These are phyloP conservation scores for Triticum dicoccoides DNA, from an alignment of 176 grass and related monocot species.

Conservation along the genomic window DNA sequence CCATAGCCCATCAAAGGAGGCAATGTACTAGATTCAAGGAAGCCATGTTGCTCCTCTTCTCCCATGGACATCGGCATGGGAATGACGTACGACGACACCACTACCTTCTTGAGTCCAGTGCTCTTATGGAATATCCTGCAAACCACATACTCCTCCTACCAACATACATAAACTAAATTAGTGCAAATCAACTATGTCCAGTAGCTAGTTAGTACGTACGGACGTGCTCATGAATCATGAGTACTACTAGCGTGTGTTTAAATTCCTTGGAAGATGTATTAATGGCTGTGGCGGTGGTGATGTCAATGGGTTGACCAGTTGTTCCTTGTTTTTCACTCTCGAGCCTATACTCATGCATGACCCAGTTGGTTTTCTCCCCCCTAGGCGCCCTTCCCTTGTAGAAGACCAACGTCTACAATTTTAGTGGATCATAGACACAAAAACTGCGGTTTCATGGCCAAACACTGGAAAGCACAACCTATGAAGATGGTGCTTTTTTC, in stretches of 20 bases:
- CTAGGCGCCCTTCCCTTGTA: constrained; percentile 48
- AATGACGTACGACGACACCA: background rate
- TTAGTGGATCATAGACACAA: too few relatives aligned
- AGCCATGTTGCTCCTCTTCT: background rate
- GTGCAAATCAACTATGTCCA: background rate
- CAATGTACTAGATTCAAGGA: background rate
- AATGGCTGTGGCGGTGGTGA: background rate
- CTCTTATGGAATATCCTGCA: constrained; percentile 61
- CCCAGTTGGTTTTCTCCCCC: constrained; percentile 52
- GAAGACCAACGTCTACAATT: constrained; percentile 42
- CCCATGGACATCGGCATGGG: background rate
- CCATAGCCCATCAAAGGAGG: constrained; percentile 10
- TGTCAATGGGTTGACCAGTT: background rate
- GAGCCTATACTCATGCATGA: constrained; percentile 64
- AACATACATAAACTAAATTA: background rate
- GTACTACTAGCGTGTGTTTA: too few relatives aligned
- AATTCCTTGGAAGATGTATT: constrained; percentile 12
- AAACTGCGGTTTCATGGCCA: too few relatives aligned
- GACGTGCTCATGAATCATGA: too few relatives aligned
- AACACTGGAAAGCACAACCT: too few relatives aligned
- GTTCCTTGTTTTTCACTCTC: background rate
- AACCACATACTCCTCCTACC: constrained; percentile 59
- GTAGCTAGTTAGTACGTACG: background rate
- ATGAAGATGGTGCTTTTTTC: too few relatives aligned
- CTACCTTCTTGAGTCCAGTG: constrained; percentile 23